These are phyloP conservation scores for Tricholomella constricta DNA, from an alignment of 768 basidiomycete genomes.

Conservation along the genomic window DNA sequence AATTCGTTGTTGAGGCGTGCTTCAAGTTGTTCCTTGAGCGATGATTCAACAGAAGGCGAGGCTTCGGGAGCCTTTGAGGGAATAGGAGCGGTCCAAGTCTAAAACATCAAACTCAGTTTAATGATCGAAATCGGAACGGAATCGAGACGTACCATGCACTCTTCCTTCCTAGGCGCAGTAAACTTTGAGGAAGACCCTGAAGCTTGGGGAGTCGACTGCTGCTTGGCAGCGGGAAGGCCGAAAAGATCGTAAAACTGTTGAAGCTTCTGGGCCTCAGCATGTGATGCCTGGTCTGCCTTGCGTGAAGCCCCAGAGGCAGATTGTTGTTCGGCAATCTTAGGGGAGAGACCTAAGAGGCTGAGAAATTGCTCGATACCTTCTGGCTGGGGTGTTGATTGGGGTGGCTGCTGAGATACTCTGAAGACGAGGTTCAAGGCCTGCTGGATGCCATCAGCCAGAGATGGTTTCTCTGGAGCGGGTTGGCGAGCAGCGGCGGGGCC, in stretches of 20 bases:
- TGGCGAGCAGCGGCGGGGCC: neutral
- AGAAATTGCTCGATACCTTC: neutral
- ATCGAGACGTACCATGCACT: neutral
- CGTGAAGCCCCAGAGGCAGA: neutral
- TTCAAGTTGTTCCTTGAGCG: conserved; percentile 33
- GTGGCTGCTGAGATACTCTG: neutral
- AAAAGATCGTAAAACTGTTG: neutral
- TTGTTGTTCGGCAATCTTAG: neutral
- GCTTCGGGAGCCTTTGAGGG: conserved; percentile 2
- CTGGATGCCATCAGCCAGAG: neutral
- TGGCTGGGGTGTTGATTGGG: too few species aligned
- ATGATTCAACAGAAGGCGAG: conserved; percentile 4
- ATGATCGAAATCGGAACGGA: neutral
- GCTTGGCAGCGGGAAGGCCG: neutral
- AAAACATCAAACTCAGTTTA: neutral
- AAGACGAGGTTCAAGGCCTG: neutral
- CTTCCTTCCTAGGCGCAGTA: neutral
- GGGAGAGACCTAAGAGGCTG: conserved; percentile 1
- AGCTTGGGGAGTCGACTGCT: neutral
- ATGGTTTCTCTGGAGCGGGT: neutral
- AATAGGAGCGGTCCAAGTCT: neutral
- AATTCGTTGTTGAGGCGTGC: conserved; percentile 31
- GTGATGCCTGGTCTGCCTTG: neutral
- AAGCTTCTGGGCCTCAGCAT: conserved; percentile 3
- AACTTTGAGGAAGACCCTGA: neutral